These are phyloP conservation scores for Alternaria incomplexa DNA, from an alignment of 2,329 filamentous ascomycete species.

Conservation along the genomic window DNA sequence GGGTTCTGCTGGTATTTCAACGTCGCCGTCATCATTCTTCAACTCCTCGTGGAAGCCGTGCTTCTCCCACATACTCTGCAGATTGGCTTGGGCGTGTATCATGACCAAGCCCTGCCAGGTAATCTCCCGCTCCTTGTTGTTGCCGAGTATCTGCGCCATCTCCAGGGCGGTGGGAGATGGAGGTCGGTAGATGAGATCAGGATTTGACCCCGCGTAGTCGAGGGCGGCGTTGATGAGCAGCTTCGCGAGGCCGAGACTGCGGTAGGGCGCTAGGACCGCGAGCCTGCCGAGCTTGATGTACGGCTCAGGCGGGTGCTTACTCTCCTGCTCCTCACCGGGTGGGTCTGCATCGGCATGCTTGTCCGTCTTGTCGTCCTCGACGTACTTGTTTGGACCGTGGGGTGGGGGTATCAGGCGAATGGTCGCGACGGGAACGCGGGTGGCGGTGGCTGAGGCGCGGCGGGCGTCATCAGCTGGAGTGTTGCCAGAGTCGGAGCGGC, in stretches of 20 bases:
- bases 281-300: constrained; percentile 85
- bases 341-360: constrained; percentile 42
- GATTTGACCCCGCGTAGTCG: constrained; percentile 70
- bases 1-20: constrained; percentile 39
- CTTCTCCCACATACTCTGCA: constrained; percentile 69
- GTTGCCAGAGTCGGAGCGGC: constrained; percentile 53
- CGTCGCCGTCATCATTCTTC: constrained; percentile 62
- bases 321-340: constrained; percentile 17
- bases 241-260: constrained; percentile 68
- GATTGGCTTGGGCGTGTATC: constrained; percentile 76
- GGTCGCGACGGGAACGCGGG: constrained; percentile 69
- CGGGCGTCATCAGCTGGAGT: constrained; percentile 46
- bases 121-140: constrained; percentile 45
- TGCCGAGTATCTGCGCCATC: constrained; percentile 54
- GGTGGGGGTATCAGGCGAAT: constrained; percentile 84
- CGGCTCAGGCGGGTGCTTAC: constrained; percentile 69
- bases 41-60: constrained; percentile 78
- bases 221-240: constrained; percentile 71
- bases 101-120: constrained; percentile 78
- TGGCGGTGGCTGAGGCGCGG: constrained; percentile 47
- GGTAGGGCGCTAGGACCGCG: constrained; percentile 70
- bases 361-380: constrained; percentile 26
- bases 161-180: constrained; percentile 49
- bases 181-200: constrained; percentile 52
- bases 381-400: constrained; percentile 68